These are phyloP conservation scores for Yamadazyma taylorii DNA, from an alignment of 1,139 yeast species.

Conservation along the genomic window DNA sequence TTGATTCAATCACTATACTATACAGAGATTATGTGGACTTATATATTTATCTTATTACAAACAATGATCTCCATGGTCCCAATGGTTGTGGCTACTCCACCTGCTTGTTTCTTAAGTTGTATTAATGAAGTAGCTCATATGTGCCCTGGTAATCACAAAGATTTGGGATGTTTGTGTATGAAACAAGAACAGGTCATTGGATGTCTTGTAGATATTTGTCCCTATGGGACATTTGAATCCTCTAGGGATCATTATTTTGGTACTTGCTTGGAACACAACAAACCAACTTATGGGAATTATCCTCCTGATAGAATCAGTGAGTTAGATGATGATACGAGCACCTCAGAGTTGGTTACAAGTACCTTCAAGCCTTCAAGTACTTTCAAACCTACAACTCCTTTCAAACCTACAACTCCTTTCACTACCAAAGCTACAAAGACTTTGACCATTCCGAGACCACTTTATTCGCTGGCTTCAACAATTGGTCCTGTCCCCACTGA, in stretches of 20 bases:
- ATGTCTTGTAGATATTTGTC: slow-evolving; percentile 50
- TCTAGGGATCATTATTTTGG: slow-evolving; percentile 58
- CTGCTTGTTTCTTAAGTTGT: slow-evolving; percentile 54
- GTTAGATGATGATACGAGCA: neutral
- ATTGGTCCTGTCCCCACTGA: neutral
- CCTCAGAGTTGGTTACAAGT: too few relatives aligned
- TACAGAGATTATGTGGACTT: too few relatives aligned
- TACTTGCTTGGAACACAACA: slow-evolving; percentile 47
- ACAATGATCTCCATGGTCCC: neutral
- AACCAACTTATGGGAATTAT: slow-evolving; percentile 16
- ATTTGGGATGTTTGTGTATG: slow-evolving; percentile 42
- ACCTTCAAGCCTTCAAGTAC: too few relatives aligned
- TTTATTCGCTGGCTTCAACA: slow-evolving; percentile 2
- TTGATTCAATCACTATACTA: too few relatives aligned
- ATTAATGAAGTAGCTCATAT: slow-evolving; percentile 34
- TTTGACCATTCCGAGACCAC: neutral
- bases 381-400: too few relatives aligned
- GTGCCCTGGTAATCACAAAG: slow-evolving; percentile 33
- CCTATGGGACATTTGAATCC: slow-evolving; percentile 46
- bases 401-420: too few relatives aligned
- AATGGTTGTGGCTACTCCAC: slow-evolving; percentile 41
- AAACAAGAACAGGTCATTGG: slow-evolving; percentile 38
- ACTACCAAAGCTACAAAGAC: neutral
- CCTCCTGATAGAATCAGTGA: slow-evolving; percentile 17
- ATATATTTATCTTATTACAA: neutral